Evolutionary conservation across 192 early-diverging fungal genomes (phyloP), one percentile per base, ranked within the genome.

Genomic region (Coemansia sp.): DNA sequence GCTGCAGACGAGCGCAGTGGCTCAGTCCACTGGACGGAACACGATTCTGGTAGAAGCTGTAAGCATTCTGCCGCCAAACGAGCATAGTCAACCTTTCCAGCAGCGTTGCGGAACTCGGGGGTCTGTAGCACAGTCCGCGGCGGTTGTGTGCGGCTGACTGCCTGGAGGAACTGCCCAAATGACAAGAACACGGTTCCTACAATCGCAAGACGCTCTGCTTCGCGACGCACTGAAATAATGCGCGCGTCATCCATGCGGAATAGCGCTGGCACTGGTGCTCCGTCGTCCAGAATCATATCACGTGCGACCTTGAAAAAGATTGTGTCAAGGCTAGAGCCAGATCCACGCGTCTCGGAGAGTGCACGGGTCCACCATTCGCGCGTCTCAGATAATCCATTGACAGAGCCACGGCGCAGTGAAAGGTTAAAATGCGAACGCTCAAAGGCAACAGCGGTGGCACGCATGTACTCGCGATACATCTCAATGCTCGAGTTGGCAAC

Each of bases 381-480:
- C 13, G 75, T 58, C 40, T 72, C 69, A 23, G 24, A 24, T 9
- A 78, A 54, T 15, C 53, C 53, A 22, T 49, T 52, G 9, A 69
- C 19, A 9, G 62, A 44, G 27, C 55, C 42, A 50, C 70, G 75
- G 15, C 66, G 69, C 41, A 72, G 37, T 5, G 66, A 61, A 37
- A 66, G 30, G 44, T 21, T 81, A 67, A 90, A 89, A 72, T 83
- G 84, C 50, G 83, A 83, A 59, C 82, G 82, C 69, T 90, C 88
- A 62, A 83, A 90, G 8, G 83, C 79, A 4, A 81, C 72, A 13
- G 88, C 83, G 15, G 87, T 82, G 48, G 85, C 78, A 19, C 87
- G 70, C 58, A 90, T 85, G 73, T 82, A 86, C 23, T 84, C 86
- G 59, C 86, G 74, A 47, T 89, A 80, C 59, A 83, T 65, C 48